Evolutionary conservation across 768 basidiomycete genomes (phyloP).

Genomic region (Collybia mongolica): DNA sequence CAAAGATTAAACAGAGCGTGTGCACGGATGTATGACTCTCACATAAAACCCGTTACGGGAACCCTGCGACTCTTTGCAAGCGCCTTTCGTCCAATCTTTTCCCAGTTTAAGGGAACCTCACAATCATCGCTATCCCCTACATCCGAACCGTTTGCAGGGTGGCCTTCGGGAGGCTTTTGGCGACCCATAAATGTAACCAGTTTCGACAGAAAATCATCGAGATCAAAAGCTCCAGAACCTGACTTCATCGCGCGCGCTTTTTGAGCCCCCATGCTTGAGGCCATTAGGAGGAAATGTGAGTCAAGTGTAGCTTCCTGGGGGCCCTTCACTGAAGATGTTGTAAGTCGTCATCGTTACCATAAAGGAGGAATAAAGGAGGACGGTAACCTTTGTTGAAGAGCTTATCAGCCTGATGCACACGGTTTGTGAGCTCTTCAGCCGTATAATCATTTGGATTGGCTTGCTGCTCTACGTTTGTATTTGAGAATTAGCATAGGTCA

Average conservation of each 20-base stretch:
- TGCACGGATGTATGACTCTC: slow-evolving; percentile 18
- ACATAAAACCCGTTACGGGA: slow-evolving; percentile 90
- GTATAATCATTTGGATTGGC: slow-evolving; percentile 54
- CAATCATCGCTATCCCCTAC: slow-evolving; percentile 51
- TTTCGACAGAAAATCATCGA: slow-evolving; percentile 85
- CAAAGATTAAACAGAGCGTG: slow-evolving; percentile 11
- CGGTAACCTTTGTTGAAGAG: slow-evolving; percentile 61
- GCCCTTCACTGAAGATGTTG: slow-evolving; percentile 53
- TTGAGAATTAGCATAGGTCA: background rate
- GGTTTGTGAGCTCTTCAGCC: slow-evolving; percentile 52
- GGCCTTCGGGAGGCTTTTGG: slow-evolving; percentile 42
- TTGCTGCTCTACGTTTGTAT: slow-evolving; percentile 35
- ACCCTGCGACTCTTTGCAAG: slow-evolving; percentile 78
- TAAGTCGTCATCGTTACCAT: background rate
- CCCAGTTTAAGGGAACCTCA: slow-evolving; percentile 68
- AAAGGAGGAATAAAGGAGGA: slow-evolving; percentile 8
- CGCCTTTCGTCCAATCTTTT: slow-evolving; percentile 80
- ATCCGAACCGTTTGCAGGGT: slow-evolving; percentile 45
- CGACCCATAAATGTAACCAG: slow-evolving; percentile 79
- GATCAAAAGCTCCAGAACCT: slow-evolving; percentile 85
- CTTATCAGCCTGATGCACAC: slow-evolving; percentile 56
- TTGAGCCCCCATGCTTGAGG: slow-evolving; percentile 76
- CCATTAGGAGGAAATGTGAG: slow-evolving; percentile 74
- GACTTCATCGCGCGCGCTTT: slow-evolving; percentile 92
- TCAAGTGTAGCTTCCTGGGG: slow-evolving; percentile 91